Conservation (phyloP, 805 yeast genomes). For the Suhomyces prunicola region DNA sequence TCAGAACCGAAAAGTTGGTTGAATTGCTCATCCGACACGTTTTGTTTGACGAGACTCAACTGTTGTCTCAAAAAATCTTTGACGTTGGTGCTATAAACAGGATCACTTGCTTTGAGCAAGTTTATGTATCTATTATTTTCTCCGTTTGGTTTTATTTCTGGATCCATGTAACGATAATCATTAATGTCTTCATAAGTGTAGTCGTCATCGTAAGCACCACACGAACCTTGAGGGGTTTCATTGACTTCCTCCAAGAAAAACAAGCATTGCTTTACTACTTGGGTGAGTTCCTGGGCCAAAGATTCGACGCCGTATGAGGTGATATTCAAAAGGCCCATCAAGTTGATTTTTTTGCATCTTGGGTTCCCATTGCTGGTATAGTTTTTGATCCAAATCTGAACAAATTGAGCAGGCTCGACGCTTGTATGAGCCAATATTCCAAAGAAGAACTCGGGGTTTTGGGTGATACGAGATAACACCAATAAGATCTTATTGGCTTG, state of each 20-base stretch:
- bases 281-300: neutral
- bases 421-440: conserved; percentile 28
- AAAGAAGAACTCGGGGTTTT: conserved; percentile 32
- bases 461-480: conserved; percentile 37
- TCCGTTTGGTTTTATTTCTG: conserved; percentile 41
- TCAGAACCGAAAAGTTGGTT: neutral
- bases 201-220: conserved; percentile 37
- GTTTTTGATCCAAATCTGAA: conserved; percentile 39
- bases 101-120: conserved; percentile 30
- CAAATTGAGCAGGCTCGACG: conserved; percentile 20
- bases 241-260: conserved; percentile 69
- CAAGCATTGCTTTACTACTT: conserved; percentile 29
- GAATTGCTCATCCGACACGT: neutral
- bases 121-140: conserved; percentile 37
- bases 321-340: conserved; percentile 58
- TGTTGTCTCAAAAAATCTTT: conserved; percentile 26
- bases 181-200: conserved; percentile 40
- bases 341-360: conserved; percentile 64
- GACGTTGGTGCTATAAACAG: conserved; percentile 44
- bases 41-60: neutral
- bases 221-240: conserved; percentile 44
- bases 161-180: conserved; percentile 40
- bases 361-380: conserved; percentile 65
- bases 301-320: conserved; percentile 20
- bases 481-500: conserved; percentile 34